Percentiles rank a stretch among this genome's conserved stretches.
Conservation (phyloP, 441 rosid genomes). For the Erysimum pusillum region DNA sequence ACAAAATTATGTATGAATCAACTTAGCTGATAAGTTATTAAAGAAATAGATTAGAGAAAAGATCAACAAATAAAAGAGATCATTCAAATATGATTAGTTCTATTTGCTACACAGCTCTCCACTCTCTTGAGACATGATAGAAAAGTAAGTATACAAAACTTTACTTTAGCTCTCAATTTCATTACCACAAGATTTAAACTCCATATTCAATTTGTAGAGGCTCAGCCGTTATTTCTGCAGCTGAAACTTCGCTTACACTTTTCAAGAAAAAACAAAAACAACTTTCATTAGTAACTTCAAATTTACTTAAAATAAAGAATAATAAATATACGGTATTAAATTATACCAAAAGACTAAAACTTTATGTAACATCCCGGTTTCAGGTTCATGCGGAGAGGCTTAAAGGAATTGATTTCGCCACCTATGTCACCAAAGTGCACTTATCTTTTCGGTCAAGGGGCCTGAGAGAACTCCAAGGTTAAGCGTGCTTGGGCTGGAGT, state of each 20-base stretch:
- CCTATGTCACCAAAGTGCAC: too few species aligned
- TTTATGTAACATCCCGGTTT: too few species aligned
- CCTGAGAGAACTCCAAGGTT: too few species aligned
- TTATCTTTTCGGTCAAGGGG: too few species aligned
- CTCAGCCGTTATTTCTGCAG: constrained; percentile 21
- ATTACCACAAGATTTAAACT: constrained; percentile 26
- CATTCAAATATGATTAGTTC: constrained; percentile 37
- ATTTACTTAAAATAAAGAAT: too few species aligned
- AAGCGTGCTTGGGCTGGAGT: too few species aligned
- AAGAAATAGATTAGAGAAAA: constrained; percentile 3
- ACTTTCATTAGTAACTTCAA: too few species aligned
- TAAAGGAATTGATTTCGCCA: too few species aligned
- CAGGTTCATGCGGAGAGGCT: too few species aligned
- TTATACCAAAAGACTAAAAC: too few species aligned
- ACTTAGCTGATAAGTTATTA: constrained; percentile 2
- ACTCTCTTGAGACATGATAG: constrained; percentile 16
- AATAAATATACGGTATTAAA: too few species aligned
- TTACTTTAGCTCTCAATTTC: constrained; percentile 31
- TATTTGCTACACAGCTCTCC: constrained; percentile 39
- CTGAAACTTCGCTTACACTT: constrained; percentile 1
- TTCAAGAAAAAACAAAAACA: too few species aligned
- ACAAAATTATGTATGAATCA: background rate
- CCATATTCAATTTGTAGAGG: constrained; percentile 25
- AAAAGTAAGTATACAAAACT: constrained; percentile 45
- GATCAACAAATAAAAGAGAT: constrained; percentile 29